Conservation (phyloP, 163 green algal species). For the Trebouxiophyceae sp. region DNA sequence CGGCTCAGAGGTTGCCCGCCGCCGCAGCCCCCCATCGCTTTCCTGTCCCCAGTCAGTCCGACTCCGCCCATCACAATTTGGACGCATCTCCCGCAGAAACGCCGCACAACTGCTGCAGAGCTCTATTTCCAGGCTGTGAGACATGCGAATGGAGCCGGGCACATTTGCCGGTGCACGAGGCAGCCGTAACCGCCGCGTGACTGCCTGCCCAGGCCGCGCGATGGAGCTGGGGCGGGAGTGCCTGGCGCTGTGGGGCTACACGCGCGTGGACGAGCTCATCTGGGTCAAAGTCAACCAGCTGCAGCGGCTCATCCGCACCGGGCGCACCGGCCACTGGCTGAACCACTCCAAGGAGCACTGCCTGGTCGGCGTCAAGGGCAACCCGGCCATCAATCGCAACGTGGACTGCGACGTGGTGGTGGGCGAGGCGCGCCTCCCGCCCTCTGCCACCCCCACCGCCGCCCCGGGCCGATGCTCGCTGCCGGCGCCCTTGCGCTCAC, state of each 20-base stretch:
- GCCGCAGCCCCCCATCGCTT: too few species aligned
- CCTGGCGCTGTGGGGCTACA: slow-evolving; percentile 77
- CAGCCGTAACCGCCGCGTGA: too few species aligned
- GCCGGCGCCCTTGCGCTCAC: too few species aligned
- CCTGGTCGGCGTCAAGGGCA: slow-evolving; percentile 80
- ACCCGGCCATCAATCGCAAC: slow-evolving; percentile 31
- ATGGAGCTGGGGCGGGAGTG: slow-evolving; percentile 83
- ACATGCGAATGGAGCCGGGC: too few species aligned
- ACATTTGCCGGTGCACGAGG: too few species aligned
- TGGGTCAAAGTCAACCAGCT: slow-evolving; percentile 90
- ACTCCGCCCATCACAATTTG: too few species aligned
- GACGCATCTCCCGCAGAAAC: too few species aligned
- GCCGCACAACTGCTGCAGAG: too few species aligned
- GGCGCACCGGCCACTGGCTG: slow-evolving; percentile 74
- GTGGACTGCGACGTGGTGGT: slow-evolving; percentile 82
- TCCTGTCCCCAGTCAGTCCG: too few species aligned
- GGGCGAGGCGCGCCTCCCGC: slow-evolving; percentile 30
- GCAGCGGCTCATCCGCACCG: slow-evolving; percentile 73
- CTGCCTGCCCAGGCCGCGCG: slow-evolving; percentile 43
- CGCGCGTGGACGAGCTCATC: slow-evolving; percentile 81
- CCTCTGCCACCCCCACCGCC: not conserved
- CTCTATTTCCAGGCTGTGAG: too few species aligned
- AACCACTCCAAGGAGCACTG: slow-evolving; percentile 89
- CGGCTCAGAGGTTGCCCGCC: too few species aligned
- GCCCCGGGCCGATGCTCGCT: too few species aligned